Conservation (phyloP, 371 early-diverging fungal genomes). For the Rhizopus delemar region DNA sequence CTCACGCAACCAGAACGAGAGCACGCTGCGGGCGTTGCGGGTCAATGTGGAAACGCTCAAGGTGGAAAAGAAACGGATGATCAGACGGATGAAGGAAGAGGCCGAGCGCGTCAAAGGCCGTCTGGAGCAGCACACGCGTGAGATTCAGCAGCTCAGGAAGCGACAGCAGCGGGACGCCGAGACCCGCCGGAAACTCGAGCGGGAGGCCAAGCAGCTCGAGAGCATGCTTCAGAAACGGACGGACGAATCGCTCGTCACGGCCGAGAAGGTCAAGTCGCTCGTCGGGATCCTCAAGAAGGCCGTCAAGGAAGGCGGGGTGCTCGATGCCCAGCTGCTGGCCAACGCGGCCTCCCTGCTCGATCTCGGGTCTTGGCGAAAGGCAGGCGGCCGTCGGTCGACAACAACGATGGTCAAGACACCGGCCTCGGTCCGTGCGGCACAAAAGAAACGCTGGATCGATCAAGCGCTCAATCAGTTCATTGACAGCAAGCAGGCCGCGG, state of each 20-base stretch:
- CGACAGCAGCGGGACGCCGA: constrained; percentile 68
- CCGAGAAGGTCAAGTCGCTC: constrained; percentile 54
- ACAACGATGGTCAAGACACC: neutral
- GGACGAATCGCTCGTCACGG: constrained; percentile 56
- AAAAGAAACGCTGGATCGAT: constrained; percentile 62
- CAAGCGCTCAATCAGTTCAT: constrained; percentile 47
- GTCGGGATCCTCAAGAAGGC: constrained; percentile 46
- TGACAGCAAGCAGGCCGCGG: constrained; percentile 46
- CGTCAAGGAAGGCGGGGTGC: constrained; percentile 43
- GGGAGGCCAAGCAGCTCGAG: constrained; percentile 64
- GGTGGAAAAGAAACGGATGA: constrained; percentile 76
- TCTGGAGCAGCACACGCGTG: constrained; percentile 64
- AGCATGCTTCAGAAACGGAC: constrained; percentile 51
- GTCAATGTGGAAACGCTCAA: constrained; percentile 63
- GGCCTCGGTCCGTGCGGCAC: constrained; percentile 30
- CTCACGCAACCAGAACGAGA: constrained; percentile 56
- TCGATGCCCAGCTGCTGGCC: constrained; percentile 32
- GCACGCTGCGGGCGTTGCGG: constrained; percentile 51
- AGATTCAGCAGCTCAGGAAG: constrained; percentile 70
- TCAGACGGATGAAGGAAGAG: constrained; percentile 78
- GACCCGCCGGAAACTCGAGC: constrained; percentile 65
- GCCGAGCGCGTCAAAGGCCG: constrained; percentile 67
- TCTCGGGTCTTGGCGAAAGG: constrained; percentile 16
- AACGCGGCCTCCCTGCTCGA: constrained; percentile 30
- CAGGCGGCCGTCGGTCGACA: neutral